A percentile compares a stretch with the other conserved stretches of the same genome.
phyloP scores from a whole-genome alignment of 139 green algal genomes.

The Chlamydomonas incerta region DNA sequence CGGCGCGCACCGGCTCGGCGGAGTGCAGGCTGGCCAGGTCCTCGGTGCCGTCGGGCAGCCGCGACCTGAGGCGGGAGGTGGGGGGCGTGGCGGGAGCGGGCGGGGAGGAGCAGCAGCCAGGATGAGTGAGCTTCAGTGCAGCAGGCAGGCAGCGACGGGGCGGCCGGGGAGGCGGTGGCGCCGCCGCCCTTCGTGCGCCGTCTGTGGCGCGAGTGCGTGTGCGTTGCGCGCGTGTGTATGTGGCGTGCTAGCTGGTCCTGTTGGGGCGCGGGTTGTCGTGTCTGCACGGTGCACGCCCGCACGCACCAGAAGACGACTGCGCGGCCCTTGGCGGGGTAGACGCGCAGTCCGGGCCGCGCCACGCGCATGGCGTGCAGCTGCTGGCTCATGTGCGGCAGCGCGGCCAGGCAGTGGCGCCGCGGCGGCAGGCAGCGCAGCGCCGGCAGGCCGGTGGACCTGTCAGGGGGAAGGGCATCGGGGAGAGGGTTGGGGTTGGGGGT shows the following conservation, averaged over 20 bases:
- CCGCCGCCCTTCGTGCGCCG: no score
- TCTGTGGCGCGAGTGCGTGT: no score
- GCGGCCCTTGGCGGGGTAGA: conserved; percentile 61
- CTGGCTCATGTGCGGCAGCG: conserved; percentile 5
- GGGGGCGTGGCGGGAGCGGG: neutral
- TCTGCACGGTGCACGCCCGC: neutral
- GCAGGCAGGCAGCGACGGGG: no score
- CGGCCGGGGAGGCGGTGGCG: no score
- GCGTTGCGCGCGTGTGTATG: no score
- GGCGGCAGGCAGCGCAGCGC: conserved; percentile 1
- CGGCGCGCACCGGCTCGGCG: conserved; percentile 65
- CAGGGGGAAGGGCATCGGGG: neutral
- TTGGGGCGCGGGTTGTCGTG: no score
- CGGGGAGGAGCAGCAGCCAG: neutral
- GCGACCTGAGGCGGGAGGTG: conserved; percentile 56
- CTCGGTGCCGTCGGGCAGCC: conserved; percentile 63
- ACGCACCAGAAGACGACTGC: conserved; percentile 75
- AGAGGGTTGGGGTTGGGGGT: neutral
- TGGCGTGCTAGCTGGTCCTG: no score
- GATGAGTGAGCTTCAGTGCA: neutral
- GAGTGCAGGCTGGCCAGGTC: conserved; percentile 71
- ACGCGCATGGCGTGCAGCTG: conserved; percentile 3
- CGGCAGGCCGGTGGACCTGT: conserved; percentile 37
- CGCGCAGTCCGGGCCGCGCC: conserved; percentile 34
- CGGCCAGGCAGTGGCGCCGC: neutral